Evolutionary conservation across 306 rosid genomes (phyloP), one percentile per base, ranked within the genome.

Genomic region (Argentina anserina): DNA sequence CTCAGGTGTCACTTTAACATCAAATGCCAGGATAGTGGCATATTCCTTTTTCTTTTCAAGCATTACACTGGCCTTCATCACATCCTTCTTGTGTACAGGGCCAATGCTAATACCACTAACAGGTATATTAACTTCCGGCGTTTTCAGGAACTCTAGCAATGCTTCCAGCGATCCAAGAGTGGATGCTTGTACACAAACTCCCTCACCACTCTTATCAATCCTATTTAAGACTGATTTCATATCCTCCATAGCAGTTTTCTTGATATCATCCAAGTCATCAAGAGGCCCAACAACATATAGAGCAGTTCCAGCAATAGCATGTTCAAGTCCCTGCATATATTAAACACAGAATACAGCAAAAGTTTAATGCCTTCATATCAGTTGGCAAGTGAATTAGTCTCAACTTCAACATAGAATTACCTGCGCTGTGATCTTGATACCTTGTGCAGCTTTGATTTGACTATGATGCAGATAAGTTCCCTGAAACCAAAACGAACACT

Each of bases 161-260:
- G 99, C 97, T 88, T 91, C 97, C 90, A 94, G 82, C 29, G 99
- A 94, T 45, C 99, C 99, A 43, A 94, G 89, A 53, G 96, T 91
- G 69, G 97, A 94, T 77, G 99, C 96, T 74, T 91, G 97, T n/a
- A 94, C 99, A 62, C 97, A 94, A 79, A 94, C 99, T 68, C 99
- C 97, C 78, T 91, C 97, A 9, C 97, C 97, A 43, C 83, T 88
- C 89, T 71, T 91, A 81, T 94, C 97, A 78, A 90, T 94, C 89
- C 97, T 87, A 82, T 81, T 88, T 91, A 88, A 71, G 67, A 94
- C 97, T 3, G 95, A 88, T 69, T 75, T 53, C 96, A 94, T 83
- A 72, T 94, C 97, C 70, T 91, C 96, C 96, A 89, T 83, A 23
- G 96, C 88, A n/a, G 81, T 10, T 61, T 86, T 89, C 86, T 81